Conservation (phyloP, 768 basidiomycete species). For the Collybia sp. region DNA sequence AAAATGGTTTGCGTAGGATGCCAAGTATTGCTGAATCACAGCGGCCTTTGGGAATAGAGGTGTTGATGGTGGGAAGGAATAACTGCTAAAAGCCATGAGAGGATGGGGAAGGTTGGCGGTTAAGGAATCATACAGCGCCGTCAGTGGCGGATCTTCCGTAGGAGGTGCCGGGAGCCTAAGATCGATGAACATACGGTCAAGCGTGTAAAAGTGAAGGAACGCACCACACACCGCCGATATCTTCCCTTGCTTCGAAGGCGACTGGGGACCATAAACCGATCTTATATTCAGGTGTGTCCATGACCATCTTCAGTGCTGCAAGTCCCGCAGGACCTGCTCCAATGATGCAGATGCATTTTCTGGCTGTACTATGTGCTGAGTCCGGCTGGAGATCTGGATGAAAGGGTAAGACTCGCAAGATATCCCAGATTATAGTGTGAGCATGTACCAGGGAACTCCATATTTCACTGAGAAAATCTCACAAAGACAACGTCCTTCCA, state of each 20-base stretch:
- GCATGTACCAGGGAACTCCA: too few relatives aligned
- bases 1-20: conserved; percentile 56
- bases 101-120: conserved; percentile 76
- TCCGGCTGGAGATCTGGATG: too few relatives aligned
- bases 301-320: conserved; percentile 55
- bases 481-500: too few relatives aligned
- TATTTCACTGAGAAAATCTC: too few relatives aligned
- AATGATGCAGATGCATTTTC: conserved; percentile 64
- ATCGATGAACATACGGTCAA: neutral
- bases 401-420: too few relatives aligned
- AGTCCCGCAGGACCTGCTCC: conserved; percentile 71
- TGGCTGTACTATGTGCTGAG: too few relatives aligned
- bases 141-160: conserved; percentile 45
- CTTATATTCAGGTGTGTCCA: conserved; percentile 49
- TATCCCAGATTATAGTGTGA: too few relatives aligned
- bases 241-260: conserved; percentile 56
- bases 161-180: conserved; percentile 50
- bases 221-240: conserved; percentile 73
- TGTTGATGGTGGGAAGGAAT: conserved; percentile 63
- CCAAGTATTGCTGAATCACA: conserved; percentile 58
- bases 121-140: conserved; percentile 70
- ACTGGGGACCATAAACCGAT: conserved; percentile 50
- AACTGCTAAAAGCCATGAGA: conserved; percentile 59
- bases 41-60: conserved; percentile 58
- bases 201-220: conserved; percentile 10